Evolutionary conservation across 1,284 basidiomycete genomes (phyloP), one percentile per base, ranked within the genome.

Genomic region (Exobasidium rhododendri): DNA sequence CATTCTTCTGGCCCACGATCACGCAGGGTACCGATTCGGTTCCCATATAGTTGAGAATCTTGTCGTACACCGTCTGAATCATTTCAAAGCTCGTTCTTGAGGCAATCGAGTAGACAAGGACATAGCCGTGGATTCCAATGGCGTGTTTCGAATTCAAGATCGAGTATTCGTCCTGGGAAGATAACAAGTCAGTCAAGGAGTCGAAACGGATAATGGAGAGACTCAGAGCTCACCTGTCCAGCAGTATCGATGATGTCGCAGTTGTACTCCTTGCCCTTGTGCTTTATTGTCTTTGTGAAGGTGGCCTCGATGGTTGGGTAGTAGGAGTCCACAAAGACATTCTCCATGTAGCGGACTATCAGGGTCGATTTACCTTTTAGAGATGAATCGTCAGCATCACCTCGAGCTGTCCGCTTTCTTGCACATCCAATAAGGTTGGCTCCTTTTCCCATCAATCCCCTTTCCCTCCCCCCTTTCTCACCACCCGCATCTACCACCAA

Each of bases 191-290:
- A 26, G 53, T 6, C 13, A 13, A 20, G 24, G n/a, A n/a, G n/a
- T n/a, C n/a, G n/a, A n/a, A n/a, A n/a, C n/a, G n/a, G n/a, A n/a
- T n/a, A n/a, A 54, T 22, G 28, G 11, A 55, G 46, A 31, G 10
- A 54, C 35, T 32, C 17, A 20, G 26, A 20, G 52, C 82, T 68
- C 40, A 83, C 83, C 74, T 84, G 93, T 53, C 96, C 96, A 59
- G 96, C 96, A 64, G 94, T 97, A 82, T 99, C 96, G 78, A 98
- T 92, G 83, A 99, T 97, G 83, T 97, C 93, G 83, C 92, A 92
- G 69, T 92, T 87, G 78, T 91, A 97, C 70, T 93, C 89, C 49
- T 86, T 84, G 59, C 91, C 91, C 65, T 90, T 89, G 83, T 89
- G 87, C 69, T 85, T 86, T 81, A 97, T 86, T 52, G 84, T 85